Conservation (phyloP, 129 eudicot genomes). For the Apium graveolens region DNA sequence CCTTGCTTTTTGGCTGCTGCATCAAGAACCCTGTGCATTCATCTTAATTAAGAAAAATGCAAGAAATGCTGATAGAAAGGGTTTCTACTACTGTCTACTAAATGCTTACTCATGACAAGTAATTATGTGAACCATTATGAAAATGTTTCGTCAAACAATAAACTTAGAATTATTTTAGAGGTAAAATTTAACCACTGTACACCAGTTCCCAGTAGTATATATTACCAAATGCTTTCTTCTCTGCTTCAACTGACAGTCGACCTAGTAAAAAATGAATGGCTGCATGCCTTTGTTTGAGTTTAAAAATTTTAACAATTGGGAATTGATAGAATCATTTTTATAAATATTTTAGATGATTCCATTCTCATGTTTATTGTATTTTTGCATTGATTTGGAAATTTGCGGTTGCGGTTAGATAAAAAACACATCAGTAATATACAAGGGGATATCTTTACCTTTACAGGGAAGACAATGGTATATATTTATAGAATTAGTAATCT, state of each 20-base stretch:
- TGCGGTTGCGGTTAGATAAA: no score
- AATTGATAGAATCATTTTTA: no score
- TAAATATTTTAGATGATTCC: no score
- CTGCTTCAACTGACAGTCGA: not conserved
- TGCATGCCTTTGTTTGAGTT: not conserved
- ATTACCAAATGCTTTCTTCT: not conserved
- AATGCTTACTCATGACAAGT: not conserved
- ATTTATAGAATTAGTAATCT: not conserved
- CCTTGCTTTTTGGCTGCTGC: constrained; percentile 84
- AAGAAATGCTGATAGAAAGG: not conserved
- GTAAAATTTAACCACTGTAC: not conserved
- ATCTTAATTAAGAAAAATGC: not conserved
- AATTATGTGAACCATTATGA: not conserved
- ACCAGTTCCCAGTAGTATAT: not conserved
- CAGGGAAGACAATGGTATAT: not conserved
- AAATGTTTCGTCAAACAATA: not conserved
- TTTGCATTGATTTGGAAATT: no score
- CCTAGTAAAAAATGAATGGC: not conserved
- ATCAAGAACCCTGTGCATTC: constrained; percentile 67
- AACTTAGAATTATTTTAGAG: not conserved
- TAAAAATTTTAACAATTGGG: not conserved
- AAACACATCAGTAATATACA: no score
- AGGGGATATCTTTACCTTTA: not conserved
- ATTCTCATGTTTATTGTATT: no score
- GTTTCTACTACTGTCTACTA: not conserved